phyloP scores from a whole-genome alignment of 805 yeast species.

The Candida odintsovae region DNA sequence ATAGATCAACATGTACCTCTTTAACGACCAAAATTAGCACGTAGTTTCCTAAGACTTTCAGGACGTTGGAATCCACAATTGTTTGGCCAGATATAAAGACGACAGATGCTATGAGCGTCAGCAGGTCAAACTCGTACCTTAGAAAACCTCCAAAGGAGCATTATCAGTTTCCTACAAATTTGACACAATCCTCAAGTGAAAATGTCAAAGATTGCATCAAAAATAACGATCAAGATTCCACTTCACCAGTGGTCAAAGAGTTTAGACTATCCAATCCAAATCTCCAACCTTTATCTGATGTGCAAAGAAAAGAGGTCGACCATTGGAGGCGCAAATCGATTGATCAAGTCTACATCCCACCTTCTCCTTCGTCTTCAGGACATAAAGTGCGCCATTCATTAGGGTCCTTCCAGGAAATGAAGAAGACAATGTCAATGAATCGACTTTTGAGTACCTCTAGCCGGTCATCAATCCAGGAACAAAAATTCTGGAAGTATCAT shows the following conservation, averaged over 20 bases:
- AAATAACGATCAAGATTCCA: background rate
- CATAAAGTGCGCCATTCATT: constrained; percentile 4
- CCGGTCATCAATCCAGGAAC: constrained; percentile 2
- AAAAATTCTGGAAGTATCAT: constrained; percentile 46
- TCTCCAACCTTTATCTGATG: constrained; percentile 15
- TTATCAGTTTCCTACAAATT: background rate
- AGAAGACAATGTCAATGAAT: background rate
- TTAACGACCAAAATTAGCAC: too few species aligned
- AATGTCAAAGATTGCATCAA: background rate
- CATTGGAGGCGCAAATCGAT: background rate
- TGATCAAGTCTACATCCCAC: constrained; percentile 1
- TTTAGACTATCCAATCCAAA: constrained; percentile 21
- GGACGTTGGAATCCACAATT: too few species aligned
- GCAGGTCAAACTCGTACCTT: background rate
- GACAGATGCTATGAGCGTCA: background rate
- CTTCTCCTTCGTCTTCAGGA: background rate
- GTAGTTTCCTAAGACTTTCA: too few species aligned
- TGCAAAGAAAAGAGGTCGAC: constrained; percentile 3
- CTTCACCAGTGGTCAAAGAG: background rate
- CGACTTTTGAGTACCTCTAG: background rate
- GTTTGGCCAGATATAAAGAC: too few species aligned
- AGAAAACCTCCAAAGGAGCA: constrained; percentile 9
- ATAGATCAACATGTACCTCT: background rate
- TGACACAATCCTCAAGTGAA: background rate
- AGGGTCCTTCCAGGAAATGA: constrained; percentile 8